These are phyloP conservation scores for Plasmodium berghei DNA, from an alignment of 169 alveolate species.

Conservation along the genomic window DNA sequence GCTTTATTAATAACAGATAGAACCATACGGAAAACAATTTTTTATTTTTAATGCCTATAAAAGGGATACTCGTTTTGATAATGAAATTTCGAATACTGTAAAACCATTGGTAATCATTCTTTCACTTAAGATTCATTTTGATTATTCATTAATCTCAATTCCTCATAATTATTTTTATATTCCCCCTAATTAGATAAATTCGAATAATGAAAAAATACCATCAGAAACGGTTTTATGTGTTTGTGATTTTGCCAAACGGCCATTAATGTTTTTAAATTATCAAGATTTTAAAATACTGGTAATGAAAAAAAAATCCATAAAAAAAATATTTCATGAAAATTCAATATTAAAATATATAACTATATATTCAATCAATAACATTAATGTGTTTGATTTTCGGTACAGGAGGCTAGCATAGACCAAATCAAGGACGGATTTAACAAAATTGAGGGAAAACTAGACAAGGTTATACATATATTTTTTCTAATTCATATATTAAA, in stretches of 20 bases:
- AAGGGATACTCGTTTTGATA: slow-evolving; percentile 60
- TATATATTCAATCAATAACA: too few relatives aligned
- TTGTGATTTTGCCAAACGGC: slow-evolving; percentile 81
- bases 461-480: slow-evolving; percentile 26
- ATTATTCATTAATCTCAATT: not conserved
- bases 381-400: not conserved
- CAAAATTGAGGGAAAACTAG: slow-evolving; percentile 38
- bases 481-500: not conserved
- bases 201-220: slow-evolving; percentile 66
- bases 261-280: slow-evolving; percentile 79
- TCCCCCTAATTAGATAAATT: slow-evolving; percentile 16
- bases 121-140: slow-evolving; percentile 1
- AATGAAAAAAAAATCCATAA: slow-evolving; percentile 3
- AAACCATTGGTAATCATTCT: slow-evolving; percentile 48
- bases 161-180: not conserved
- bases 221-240: slow-evolving; percentile 81
- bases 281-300: slow-evolving; percentile 78
- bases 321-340: not conserved
- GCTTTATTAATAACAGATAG: slow-evolving; percentile 19
- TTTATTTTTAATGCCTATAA: slow-evolving; percentile 66
- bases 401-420: slow-evolving; percentile 52
- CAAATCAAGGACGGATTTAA: slow-evolving; percentile 52
- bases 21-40: slow-evolving; percentile 72
- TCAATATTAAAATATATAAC: not conserved
- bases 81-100: slow-evolving; percentile 44